Evolutionary conservation across 805 yeast genomes (phyloP).

Genomic region (Teunomyces cretensis): DNA sequence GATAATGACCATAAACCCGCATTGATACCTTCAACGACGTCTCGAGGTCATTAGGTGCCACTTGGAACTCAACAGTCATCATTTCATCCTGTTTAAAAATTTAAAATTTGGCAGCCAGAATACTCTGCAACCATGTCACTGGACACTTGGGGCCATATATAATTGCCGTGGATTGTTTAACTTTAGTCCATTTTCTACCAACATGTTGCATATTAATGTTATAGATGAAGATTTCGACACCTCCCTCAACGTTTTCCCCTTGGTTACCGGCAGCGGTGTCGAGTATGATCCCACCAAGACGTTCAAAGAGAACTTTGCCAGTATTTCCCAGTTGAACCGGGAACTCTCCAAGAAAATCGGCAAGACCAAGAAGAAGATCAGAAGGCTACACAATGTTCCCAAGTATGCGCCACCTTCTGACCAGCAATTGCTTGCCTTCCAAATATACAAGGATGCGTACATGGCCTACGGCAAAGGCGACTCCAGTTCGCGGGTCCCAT

Average conservation of each 20-base stretch:
- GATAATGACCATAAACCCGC: no score
- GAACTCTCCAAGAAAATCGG: not conserved
- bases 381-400: not conserved
- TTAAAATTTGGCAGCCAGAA: no score
- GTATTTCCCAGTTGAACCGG: slow-evolving; percentile 1
- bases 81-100: no score
- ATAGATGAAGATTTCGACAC: slow-evolving; percentile 18
- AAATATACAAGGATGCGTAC: slow-evolving; percentile 1
- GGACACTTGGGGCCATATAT: not conserved
- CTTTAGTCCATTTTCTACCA: not conserved
- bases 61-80: not conserved
- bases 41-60: no score
- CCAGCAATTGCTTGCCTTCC: slow-evolving; percentile 6
- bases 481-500: not conserved
- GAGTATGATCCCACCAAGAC: not conserved
- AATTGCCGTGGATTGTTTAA: not conserved
- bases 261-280: not conserved
- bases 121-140: no score
- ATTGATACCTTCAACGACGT: no score
- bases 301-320: slow-evolving; percentile 2
- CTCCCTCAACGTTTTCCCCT: not conserved
- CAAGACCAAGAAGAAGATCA: not conserved
- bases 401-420: slow-evolving; percentile 10
- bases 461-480: not conserved
- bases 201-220: slow-evolving; percentile 8